Percentiles rank a stretch among this genome's conserved stretches.
Conservation (phyloP, 2,329 filamentous ascomycete genomes). For the Pyricularia grisea region DNA sequence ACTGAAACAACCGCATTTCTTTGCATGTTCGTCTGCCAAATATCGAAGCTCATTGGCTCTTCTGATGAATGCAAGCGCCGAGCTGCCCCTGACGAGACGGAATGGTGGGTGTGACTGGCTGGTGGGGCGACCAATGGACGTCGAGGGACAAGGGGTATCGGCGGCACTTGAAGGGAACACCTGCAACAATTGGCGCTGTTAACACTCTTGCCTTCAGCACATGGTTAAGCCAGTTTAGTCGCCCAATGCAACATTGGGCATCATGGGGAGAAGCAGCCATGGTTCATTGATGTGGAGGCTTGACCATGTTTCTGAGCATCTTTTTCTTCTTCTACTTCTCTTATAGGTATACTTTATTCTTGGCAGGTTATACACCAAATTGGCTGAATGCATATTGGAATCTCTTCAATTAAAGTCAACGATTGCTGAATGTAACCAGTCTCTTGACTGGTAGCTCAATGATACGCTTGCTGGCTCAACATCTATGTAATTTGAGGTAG, state of each 20-base stretch:
- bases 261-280: not conserved
- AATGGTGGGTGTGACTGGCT: not conserved
- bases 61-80: not conserved
- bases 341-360: too few species aligned
- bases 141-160: not conserved
- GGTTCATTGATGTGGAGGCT: too few species aligned
- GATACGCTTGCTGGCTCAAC: too few species aligned
- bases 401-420: too few species aligned
- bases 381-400: too few species aligned
- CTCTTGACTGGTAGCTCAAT: too few species aligned
- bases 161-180: not conserved
- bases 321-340: not conserved
- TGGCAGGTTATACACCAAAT: too few species aligned
- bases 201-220: not conserved
- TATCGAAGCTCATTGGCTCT: not conserved
- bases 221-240: not conserved
- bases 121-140: not conserved
- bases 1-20: not conserved
- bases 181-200: not conserved
- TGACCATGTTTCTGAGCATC: not conserved
- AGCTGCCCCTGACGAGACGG: slow-evolving; percentile 3
- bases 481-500: too few species aligned
- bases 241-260: not conserved
- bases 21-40: not conserved
- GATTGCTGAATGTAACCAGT: too few species aligned